phyloP scores from a whole-genome alignment of 768 basidiomycete species.

The Russula ochroleuca region DNA sequence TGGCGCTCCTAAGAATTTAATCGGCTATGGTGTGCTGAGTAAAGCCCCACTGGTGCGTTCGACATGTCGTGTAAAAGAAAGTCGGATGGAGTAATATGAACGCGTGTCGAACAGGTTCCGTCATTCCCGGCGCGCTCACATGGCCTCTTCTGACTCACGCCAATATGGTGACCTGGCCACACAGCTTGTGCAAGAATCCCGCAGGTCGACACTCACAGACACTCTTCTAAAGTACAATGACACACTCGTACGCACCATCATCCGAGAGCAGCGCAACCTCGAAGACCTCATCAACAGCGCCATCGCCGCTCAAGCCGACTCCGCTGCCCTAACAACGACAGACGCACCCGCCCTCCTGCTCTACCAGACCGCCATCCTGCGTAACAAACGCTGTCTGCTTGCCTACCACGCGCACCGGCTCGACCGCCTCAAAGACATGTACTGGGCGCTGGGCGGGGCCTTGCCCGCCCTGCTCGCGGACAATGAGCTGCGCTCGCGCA shows the following conservation, averaged over 20 bases:
- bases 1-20: not conserved
- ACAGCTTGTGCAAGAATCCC: constrained; percentile 81
- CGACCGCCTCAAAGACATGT: constrained; percentile 78
- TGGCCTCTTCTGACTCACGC: constrained; percentile 44
- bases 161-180: constrained; percentile 85
- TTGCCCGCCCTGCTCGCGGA: constrained; percentile 75
- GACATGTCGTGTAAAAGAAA: too few species aligned
- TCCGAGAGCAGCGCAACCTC: constrained; percentile 89
- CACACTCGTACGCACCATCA: constrained; percentile 74
- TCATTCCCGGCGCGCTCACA: constrained; percentile 17
- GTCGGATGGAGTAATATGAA: not conserved
- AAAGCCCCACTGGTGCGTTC: not conserved
- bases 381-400: constrained; percentile 94
- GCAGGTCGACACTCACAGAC: constrained; percentile 78
- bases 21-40: not conserved
- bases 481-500: constrained; percentile 61
- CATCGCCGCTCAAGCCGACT: constrained; percentile 34
- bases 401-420: constrained; percentile 89
- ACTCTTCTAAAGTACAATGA: constrained; percentile 91
- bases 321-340: constrained; percentile 41
- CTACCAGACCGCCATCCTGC: constrained; percentile 81
- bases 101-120: too few species aligned
- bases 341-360: constrained; percentile 65
- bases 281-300: constrained; percentile 48
- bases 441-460: constrained; percentile 86